A percentile compares a stretch with the other conserved stretches of the same genome.
Evolutionary conservation across 768 basidiomycete species (phyloP).

Genomic region (Russula brevipes): DNA sequence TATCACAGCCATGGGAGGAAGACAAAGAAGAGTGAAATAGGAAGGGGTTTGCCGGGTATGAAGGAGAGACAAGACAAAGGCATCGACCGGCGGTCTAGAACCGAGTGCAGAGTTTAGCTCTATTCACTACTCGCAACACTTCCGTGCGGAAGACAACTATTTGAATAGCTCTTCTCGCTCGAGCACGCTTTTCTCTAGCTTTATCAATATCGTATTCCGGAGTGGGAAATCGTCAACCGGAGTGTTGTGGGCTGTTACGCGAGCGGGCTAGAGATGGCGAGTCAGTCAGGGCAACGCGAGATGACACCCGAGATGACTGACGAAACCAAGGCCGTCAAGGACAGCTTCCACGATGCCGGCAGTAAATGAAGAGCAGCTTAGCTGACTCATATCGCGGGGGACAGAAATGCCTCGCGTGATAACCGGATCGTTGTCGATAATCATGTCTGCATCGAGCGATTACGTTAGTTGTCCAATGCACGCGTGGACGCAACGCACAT

Average conservation of each 20-base stretch:
- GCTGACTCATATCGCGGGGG: conserved; percentile 87
- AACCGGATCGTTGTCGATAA: conserved; percentile 93
- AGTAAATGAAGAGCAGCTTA: conserved; percentile 96
- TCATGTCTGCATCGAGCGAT: conserved; percentile 66
- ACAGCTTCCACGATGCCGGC: conserved; percentile 98
- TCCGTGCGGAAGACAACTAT: conserved; percentile 32
- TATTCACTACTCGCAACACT: conserved; percentile 2
- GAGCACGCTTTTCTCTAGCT: conserved; percentile 87
- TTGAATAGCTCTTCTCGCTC: conserved; percentile 92
- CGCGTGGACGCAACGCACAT: conserved; percentile 47
- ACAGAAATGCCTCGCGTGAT: conserved; percentile 90
- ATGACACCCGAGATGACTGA: conserved; percentile 41
- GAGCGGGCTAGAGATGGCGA: conserved; percentile 62
- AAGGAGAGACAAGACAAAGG: conserved; percentile 6
- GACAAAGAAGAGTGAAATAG: not conserved
- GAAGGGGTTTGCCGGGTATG: not conserved
- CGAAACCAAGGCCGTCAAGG: conserved; percentile 89
- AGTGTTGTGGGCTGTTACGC: conserved; percentile 94
- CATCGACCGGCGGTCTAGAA: conserved; percentile 9
- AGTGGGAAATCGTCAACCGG: conserved; percentile 74
- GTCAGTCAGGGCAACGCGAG: conserved; percentile 7
- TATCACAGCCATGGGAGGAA: conserved; percentile 48
- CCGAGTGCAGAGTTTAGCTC: not conserved
- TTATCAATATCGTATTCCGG: conserved; percentile 95
- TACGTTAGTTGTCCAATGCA: conserved; percentile 14